phyloP scores from a whole-genome alignment of 352 stramenopile genomes.

The Pythium monospermum region DNA sequence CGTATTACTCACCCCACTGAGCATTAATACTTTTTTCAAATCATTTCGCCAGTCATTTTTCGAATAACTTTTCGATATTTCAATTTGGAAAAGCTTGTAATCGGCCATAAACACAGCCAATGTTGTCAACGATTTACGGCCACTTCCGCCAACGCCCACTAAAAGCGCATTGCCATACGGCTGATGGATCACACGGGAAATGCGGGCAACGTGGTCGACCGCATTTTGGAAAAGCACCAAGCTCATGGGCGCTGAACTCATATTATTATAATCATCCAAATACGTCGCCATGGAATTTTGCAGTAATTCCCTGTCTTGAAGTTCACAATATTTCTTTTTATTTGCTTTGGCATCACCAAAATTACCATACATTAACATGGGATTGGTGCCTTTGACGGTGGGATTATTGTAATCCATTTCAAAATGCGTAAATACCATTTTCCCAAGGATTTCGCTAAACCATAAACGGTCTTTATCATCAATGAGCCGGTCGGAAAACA shows the following conservation, averaged over 20 bases:
- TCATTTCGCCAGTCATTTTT: constrained; percentile 92
- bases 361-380: constrained; percentile 85
- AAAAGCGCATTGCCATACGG: constrained; percentile 92
- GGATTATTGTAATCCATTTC: constrained; percentile 64
- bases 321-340: constrained; percentile 83
- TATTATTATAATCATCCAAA: constrained; percentile 95
- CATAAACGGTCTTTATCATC: constrained; percentile 84
- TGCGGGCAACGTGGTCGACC: constrained; percentile 92
- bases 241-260: constrained; percentile 90
- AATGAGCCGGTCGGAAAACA: constrained; percentile 91
- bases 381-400: constrained; percentile 49
- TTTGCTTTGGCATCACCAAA: constrained; percentile 78
- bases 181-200: constrained; percentile 91
- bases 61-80: constrained; percentile 94
- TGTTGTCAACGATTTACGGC: constrained; percentile 90
- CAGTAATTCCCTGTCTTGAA: constrained; percentile 77
- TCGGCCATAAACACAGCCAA: constrained; percentile 93
- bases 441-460: constrained; percentile 71
- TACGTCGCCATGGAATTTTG: constrained; percentile 88
- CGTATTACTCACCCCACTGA: constrained; percentile 76
- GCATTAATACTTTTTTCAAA: constrained; percentile 84
- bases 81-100: constrained; percentile 94
- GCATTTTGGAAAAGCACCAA: constrained; percentile 95
- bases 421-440: constrained; percentile 76
- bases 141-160: constrained; percentile 90